Evolutionary conservation across 2,329 filamentous ascomycete species (phyloP), one percentile per base, ranked within the genome.

Genomic region (Chlorencoelia australis): DNA sequence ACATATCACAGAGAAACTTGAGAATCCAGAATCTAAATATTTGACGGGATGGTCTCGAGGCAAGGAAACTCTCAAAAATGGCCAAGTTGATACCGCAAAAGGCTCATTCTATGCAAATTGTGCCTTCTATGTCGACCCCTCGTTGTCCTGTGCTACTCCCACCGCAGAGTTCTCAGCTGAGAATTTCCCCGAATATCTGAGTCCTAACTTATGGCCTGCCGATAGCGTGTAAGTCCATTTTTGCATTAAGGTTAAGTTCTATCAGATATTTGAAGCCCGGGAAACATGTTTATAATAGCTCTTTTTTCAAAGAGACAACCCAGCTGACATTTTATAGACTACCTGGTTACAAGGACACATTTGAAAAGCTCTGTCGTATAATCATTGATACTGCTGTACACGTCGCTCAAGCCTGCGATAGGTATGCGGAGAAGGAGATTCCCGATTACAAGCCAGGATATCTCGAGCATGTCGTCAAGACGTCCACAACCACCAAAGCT

Each of bases 351-450:
- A 73, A 74, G 41, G 60, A 66, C 24, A 75, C 76, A 1, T 74
- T 94, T 43, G 79, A 89, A 47, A 67, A 74, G 25, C 70, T 96
- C 19, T 95, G 88, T 58, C 67, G 66, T 1, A 63, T 96, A 44
- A 85, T 96, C 51, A 94, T 96, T 47, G 86, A 95, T 52, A 82
- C 81, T 0, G 91, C 86, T 1, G 82, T 82, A 3, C 68, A 96
- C 7, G 91, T 98, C 5, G 91, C 91, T 1, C 67, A 78, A n/a
- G 86, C 84, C 3, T 95, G 89, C 60, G 89, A 95, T 63, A 72
- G 71, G 37, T 96, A 86, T 60, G 91, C 88, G 2, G 70, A 77
- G 55, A 68, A 73, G 39, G 84, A 93, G 45, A 84, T 96, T 28
- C 64, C 74, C 0, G 82, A 68, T 2, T 96, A 96, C 55, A 75